phyloP scores from a whole-genome alignment of 306 rosid genomes.

The Begonia loranthoides region DNA sequence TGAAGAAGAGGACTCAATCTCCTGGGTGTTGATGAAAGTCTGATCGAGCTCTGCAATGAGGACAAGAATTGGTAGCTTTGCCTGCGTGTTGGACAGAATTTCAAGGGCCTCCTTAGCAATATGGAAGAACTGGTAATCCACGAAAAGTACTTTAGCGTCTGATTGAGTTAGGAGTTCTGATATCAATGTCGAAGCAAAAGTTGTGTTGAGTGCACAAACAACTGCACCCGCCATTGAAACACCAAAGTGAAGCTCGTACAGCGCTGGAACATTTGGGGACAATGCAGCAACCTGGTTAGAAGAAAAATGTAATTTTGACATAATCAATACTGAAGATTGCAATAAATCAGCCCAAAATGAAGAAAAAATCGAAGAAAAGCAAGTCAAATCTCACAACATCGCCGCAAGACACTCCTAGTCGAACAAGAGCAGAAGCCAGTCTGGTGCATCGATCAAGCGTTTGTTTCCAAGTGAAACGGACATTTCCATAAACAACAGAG shows the following conservation, averaged over 20 bases:
- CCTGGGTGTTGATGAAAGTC: constrained; percentile 1
- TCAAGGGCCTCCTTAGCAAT: constrained; percentile 45
- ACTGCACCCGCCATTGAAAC: constrained; percentile 86
- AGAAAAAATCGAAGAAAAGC: neutral
- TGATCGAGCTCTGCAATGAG: constrained; percentile 34
- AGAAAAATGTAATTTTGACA: neutral
- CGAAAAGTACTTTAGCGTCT: constrained; percentile 55
- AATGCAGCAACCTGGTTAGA: constrained; percentile 56
- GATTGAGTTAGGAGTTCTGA: constrained; percentile 46
- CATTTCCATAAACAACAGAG: constrained; percentile 34
- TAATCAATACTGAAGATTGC: neutral
- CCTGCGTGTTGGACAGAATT: constrained; percentile 24
- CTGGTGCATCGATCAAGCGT: constrained; percentile 60
- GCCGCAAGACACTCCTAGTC: constrained; percentile 29
- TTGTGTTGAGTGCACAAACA: constrained; percentile 58
- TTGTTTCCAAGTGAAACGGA: constrained; percentile 45
- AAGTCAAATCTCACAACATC: constrained; percentile 31
- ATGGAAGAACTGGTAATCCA: constrained; percentile 41
- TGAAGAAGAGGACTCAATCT: constrained; percentile 9
- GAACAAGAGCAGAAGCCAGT: constrained; percentile 54
- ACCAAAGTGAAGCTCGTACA: constrained; percentile 80
- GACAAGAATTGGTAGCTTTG: constrained; percentile 34
- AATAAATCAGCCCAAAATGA: constrained; percentile 1
- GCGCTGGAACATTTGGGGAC: constrained; percentile 68
- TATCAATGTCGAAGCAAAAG: constrained; percentile 52